Percentiles rank a stretch among this genome's conserved stretches.
These are phyloP conservation scores for Juncus inflexus DNA, from an alignment of 176 grass and related monocot species.

Conservation along the genomic window DNA sequence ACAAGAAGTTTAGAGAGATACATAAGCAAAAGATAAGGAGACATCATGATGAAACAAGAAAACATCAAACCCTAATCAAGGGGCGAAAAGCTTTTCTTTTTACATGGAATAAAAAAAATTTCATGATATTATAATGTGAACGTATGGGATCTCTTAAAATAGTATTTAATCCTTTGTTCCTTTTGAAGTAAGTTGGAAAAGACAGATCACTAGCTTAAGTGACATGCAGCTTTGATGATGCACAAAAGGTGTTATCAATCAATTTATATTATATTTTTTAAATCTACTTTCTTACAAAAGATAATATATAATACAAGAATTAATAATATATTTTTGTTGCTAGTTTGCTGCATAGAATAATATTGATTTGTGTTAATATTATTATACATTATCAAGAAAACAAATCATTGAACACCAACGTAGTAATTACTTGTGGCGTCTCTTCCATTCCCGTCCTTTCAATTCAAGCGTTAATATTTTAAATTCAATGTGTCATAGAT, in stretches of 20 bases:
- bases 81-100: conserved; percentile 21
- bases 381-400: background rate
- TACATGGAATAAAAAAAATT: conserved; percentile 18
- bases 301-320: conserved; percentile 9
- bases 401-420: conserved; percentile 9
- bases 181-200: conserved; percentile 48
- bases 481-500: no score
- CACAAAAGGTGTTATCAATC: conserved; percentile 25
- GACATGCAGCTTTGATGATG: conserved; percentile 36
- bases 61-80: conserved; percentile 41
- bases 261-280: background rate
- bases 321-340: background rate
- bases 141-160: conserved; percentile 16
- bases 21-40: conserved; percentile 20
- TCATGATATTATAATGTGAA: background rate
- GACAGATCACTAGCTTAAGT: conserved; percentile 55
- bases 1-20: conserved; percentile 28
- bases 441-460: conserved; percentile 12
- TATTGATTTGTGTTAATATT: conserved; percentile 7
- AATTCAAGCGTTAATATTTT: background rate
- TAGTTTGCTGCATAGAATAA: conserved; percentile 25
- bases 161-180: conserved; percentile 26
- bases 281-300: background rate
- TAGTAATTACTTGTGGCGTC: background rate
- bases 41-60: conserved; percentile 26